Conservation (phyloP, 345 rosid genomes). For the Hibiscus mutabilis region DNA sequence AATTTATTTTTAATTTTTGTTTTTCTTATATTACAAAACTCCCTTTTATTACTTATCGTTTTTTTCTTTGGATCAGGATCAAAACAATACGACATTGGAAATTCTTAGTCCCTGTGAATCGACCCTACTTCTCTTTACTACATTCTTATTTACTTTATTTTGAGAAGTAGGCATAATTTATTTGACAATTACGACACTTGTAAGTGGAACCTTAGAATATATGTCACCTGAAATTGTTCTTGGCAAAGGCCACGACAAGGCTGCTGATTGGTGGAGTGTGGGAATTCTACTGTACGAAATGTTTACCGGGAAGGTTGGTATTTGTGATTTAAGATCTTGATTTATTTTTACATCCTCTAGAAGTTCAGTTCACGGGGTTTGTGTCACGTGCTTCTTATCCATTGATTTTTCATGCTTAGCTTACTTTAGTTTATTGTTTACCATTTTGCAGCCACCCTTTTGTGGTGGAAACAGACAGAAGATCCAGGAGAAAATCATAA, state of each 20-base stretch:
- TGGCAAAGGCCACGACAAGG: constrained; percentile 91
- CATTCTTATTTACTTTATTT: no score
- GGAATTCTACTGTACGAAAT: constrained; percentile 86
- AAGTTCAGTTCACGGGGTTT: neutral
- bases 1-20: no score
- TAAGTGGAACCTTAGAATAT: constrained; percentile 89
- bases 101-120: no score
- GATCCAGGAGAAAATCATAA: constrained; percentile 45
- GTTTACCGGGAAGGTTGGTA: constrained; percentile 55
- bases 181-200: no score
- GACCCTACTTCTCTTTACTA: no score
- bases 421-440: neutral
- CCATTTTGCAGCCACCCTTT: constrained; percentile 38
- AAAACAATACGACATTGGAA: no score
- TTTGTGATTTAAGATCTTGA: neutral
- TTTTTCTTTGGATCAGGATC: no score
- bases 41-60: no score
- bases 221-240: constrained; percentile 93
- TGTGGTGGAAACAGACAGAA: constrained; percentile 39
- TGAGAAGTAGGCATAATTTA: no score
- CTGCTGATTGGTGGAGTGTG: constrained; percentile 99
- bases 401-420: neutral
- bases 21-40: no score
- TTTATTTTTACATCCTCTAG: neutral
- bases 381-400: neutral